Percentiles rank a stretch among this genome's conserved stretches.
phyloP scores from a whole-genome alignment of 345 rosid species.

The Anacardium occidentale region DNA sequence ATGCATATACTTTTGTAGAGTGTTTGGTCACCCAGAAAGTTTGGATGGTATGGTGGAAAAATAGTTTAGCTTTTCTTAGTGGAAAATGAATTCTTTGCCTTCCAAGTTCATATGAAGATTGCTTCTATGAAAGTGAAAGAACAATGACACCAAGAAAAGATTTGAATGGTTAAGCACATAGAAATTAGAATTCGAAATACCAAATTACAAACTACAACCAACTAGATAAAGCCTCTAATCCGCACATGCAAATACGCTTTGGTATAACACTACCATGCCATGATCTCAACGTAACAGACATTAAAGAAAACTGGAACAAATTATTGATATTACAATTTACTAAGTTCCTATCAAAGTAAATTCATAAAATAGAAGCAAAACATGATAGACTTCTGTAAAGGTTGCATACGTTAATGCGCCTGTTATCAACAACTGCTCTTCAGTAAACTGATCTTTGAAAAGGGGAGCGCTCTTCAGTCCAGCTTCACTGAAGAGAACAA shows the following conservation, averaged over 20 bases:
- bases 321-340: slow-evolving; percentile 35
- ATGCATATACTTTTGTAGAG: too few relatives aligned
- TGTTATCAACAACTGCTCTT: neutral
- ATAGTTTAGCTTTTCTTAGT: neutral
- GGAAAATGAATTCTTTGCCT: too few relatives aligned
- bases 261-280: slow-evolving; percentile 18
- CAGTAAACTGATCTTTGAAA: neutral
- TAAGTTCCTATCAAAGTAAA: slow-evolving; percentile 29
- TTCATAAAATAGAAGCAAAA: slow-evolving; percentile 2
- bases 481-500: slow-evolving; percentile 75
- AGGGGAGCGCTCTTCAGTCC: slow-evolving; percentile 40
- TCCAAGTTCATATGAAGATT: too few relatives aligned
- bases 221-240: neutral
- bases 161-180: neutral
- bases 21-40: neutral
- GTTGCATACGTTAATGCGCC: neutral
- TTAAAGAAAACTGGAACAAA: slow-evolving; percentile 24
- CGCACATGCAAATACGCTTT: slow-evolving; percentile 8
- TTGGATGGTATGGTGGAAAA: neutral
- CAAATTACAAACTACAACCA: slow-evolving; percentile 8
- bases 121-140: too few relatives aligned
- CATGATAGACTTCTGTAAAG: neutral
- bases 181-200: neutral
- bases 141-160: neutral
- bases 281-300: slow-evolving; percentile 20